Evolutionary conservation across 306 rosid species (phyloP), one percentile per base, ranked within the genome.

Genomic region (Alnus glutinosa): DNA sequence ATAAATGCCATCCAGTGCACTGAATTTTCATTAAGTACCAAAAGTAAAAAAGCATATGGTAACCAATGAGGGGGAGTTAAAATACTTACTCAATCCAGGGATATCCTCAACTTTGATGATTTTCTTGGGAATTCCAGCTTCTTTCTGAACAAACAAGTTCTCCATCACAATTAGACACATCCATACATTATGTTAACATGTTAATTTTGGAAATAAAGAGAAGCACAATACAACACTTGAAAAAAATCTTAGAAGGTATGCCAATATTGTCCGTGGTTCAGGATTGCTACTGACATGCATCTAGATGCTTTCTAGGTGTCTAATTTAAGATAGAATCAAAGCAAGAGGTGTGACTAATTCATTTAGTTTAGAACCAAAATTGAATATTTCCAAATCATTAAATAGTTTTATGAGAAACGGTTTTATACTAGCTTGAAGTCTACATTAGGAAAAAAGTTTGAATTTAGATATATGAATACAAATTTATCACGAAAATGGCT

Each of bases 71-170:
- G 42, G 72, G 78, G 62, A 83, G 49, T 73, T n/a, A 68, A 52
- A 76, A 67, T 34, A 83, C 97, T 91, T 86, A 96, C 99, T 87
- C 85, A 96, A 90, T 57, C 98, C 98, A 39, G 97, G 97, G 80
- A 96, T 93, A 63, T 93, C 99, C 83, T 91, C 90, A 47, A 89
- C 90, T 86, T 91, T 88, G 84, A 85, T 28, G 68, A 79, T 73
- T 75, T 85, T 96, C 80, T 88, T 88, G 46, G 99, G 96, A 80
- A 90, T 70, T 70, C 99, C 97, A 73, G 97, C 97, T 83, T 96
- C 97, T 79, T 89, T 91, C 98, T 95, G 96, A 81, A 86, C 67
- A 76, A 32, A 76, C 50, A 67, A 55, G 54, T 46, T 55, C 50
- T 47, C 44, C 74, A 39, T 81, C 67, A 86, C 78, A 75, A 75